A percentile compares a stretch with the other conserved stretches of the same genome.
Evolutionary conservation across 306 rosid species (phyloP).

Genomic region (Vicia villosa): DNA sequence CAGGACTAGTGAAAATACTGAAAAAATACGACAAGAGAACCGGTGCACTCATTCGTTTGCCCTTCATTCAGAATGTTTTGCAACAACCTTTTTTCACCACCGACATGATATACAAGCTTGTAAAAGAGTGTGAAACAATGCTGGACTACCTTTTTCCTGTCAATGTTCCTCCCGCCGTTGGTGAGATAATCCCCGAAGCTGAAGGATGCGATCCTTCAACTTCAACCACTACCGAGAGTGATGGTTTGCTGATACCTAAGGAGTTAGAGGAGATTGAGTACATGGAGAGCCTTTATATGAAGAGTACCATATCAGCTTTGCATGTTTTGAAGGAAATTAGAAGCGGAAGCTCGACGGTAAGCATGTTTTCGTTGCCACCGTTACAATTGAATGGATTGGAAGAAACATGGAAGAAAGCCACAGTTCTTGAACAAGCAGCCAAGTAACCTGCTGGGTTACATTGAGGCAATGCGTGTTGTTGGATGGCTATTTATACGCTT

Average conservation of each 20-base stretch:
- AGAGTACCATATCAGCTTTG: slow-evolving; percentile 80
- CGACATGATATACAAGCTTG: slow-evolving; percentile 91
- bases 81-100: slow-evolving; percentile 95
- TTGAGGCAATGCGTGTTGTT: slow-evolving; percentile 16
- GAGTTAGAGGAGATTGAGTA: slow-evolving; percentile 80
- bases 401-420: slow-evolving; percentile 66
- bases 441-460: slow-evolving; percentile 56
- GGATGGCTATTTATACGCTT: slow-evolving; percentile 28
- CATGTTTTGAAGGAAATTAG: slow-evolving; percentile 84
- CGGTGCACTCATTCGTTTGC: slow-evolving; percentile 94
- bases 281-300: slow-evolving; percentile 85
- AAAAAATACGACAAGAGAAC: slow-evolving; percentile 99
- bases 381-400: slow-evolving; percentile 60
- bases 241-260: slow-evolving; percentile 55
- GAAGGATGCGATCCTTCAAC: slow-evolving; percentile 63
- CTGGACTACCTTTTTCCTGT: slow-evolving; percentile 76
- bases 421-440: slow-evolving; percentile 69
- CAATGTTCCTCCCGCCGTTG: slow-evolving; percentile 46
- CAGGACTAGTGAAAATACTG: slow-evolving; percentile 91
- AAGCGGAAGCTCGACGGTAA: slow-evolving; percentile 87
- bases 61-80: slow-evolving; percentile 92
- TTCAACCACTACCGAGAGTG: slow-evolving; percentile 50
- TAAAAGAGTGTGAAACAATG: slow-evolving; percentile 90
- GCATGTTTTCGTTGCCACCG: slow-evolving; percentile 86
- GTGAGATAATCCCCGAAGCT: slow-evolving; percentile 48